These are phyloP conservation scores for Euphrasia confusa DNA, from an alignment of 257 asterid genomes.

Conservation along the genomic window DNA sequence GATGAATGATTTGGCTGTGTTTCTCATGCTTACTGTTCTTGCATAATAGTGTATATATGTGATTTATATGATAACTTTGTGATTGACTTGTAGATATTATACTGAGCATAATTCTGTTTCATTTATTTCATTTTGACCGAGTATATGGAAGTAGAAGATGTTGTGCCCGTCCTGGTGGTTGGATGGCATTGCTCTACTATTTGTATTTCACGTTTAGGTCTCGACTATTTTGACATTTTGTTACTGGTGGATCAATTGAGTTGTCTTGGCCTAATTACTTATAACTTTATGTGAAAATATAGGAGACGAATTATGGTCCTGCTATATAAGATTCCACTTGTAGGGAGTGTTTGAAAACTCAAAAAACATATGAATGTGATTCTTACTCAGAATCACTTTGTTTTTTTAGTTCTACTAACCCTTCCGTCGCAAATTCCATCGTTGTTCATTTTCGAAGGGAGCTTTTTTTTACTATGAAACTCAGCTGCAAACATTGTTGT, in stretches of 20 bases:
- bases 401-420: no score
- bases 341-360: neutral
- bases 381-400: no score
- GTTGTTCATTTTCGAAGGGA: no score
- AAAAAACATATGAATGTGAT: no score
- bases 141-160: neutral
- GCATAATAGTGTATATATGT: neutral
- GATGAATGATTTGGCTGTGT: neutral
- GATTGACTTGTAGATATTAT: no score
- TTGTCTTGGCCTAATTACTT: neutral
- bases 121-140: neutral
- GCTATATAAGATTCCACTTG: neutral
- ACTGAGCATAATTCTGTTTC: neutral
- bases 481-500: no score
- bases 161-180: neutral
- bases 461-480: no score
- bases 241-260: no score
- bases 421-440: no score
- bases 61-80: no score
- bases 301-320: neutral
- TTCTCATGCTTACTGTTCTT: neutral
- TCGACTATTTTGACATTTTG: neutral
- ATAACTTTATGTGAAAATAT: neutral
- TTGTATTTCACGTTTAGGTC: neutral
- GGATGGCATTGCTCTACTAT: neutral